Base-by-base conservation (phyloP, 768 basidiomycete species). In the Tulasnella sp. region DNA sequence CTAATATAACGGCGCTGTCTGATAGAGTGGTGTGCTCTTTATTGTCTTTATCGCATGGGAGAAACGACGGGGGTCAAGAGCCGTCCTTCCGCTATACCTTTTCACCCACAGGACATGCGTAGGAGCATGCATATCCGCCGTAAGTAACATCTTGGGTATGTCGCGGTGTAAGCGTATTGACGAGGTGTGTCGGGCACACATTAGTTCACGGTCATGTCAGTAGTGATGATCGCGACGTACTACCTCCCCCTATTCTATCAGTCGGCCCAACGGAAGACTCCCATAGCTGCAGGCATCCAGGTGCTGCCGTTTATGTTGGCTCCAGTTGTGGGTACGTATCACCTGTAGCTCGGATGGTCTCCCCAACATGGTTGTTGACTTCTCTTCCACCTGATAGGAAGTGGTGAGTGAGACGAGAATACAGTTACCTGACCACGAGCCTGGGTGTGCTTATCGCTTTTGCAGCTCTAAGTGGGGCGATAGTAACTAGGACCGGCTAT, bases 11-110 rank as follows among this genome's bases (percentile, higher is more conserved):
- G 11, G 11, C 11, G 23, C 21, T 25, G 14, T 42, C 60, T n/a
- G 6, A 6, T 17, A 63, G 41, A 65, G 71, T 29, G 62, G 63
- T 17, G 65, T 66, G 17, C 41, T 70, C 21, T 53, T 62, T 5
- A 41, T 67, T 21, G 51, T 61, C 48, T 64, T 63, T 46, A 66
- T 71, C 40, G 61, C 62, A 23, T 72, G 70, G 71, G 62, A 71
- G 46, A 64, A 58, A 35, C 58, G 61, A 59, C 50, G 70, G 31
- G 68, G 68, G 45, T 67, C 70, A 15, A 37, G 61, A 14, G 70
- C 71, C 2, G 68, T 73, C 64, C 67, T 74, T 34, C 69, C 68
- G 12, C 54, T 70, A 19, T 11, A 14, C 6, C 62, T 72, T 31
- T 66, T 74, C 59, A 62, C 59, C 36, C 61, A 64, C n/a, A 58